Evolutionary conservation across 441 rosid species (phyloP).

Genomic region (Euphorbia corollata): DNA sequence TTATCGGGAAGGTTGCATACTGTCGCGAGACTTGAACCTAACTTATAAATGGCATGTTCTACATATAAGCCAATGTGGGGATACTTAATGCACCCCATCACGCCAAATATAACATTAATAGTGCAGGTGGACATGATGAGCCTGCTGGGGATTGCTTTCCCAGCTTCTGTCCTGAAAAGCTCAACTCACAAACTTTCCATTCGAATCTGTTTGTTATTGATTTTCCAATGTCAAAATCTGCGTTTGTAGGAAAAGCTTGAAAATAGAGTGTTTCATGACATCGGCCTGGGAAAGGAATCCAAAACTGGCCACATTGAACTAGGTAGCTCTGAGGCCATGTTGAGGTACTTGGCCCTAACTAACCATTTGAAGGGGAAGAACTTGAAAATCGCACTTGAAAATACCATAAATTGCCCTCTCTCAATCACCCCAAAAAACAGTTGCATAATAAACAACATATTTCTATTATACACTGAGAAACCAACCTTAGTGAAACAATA

Average conservation of each 20-base stretch:
- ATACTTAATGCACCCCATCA: background rate
- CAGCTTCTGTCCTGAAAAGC: no score
- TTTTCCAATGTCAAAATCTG: no score
- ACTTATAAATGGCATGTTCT: background rate
- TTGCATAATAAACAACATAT: background rate
- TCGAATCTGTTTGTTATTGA: no score
- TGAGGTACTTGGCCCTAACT: background rate
- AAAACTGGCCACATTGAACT: background rate
- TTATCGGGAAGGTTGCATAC: background rate
- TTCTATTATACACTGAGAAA: background rate
- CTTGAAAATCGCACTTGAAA: no score
- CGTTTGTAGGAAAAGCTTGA: no score
- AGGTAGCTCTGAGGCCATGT: background rate
- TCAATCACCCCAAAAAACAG: background rate
- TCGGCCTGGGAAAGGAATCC: no score
- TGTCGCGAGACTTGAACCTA: background rate
- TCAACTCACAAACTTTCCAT: no score
- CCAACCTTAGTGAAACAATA: background rate
- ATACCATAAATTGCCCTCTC: background rate
- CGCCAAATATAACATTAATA: background rate
- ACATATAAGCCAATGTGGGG: background rate
- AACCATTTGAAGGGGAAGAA: no score
- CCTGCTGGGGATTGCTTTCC: no score
- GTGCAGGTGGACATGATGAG: background rate
- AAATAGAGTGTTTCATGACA: no score